Evolutionary conservation across 345 rosid species (phyloP), one percentile per base, ranked within the genome.

Genomic region (Brassica cretica): DNA sequence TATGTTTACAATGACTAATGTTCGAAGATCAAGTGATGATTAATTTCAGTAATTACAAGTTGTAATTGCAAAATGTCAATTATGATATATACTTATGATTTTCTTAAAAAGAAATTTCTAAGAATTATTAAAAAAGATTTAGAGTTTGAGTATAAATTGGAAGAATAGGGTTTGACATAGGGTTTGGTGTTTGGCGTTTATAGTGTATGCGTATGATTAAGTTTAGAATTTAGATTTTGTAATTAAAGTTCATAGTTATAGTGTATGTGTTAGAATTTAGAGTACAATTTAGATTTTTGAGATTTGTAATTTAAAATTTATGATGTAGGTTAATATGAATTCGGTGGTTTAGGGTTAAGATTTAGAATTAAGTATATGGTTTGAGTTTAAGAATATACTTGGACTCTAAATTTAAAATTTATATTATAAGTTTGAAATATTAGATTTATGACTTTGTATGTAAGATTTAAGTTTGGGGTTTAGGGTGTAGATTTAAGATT

Each of bases 381-480:
- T 35, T 35, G 39, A 35, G 8, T 35, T 35, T 35, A 6, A 35
- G 0, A 35, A 35, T 6, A 32, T 32, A 5, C 9, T 35, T 35
- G 9, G 39, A 35, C 9, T 35, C 39, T 30, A 8, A 35, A 7
- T 35, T 7, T 35, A 35, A 35, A 35, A 35, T 35, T 90, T 83
- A 95, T 30, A 30, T 4, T 30, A 30, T 30, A 30, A 30, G 33
- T 30, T 30, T 30, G 33, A 30, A 30, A 30, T 4, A 30, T 30
- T 30, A 30, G 33, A 5, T 30, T 30, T 30, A 30, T 30, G 33
- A 30, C 6, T 30, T 30, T 30, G 33, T 30, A 30, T 30, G 1
- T 30, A 30, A 5, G 33, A 5, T 30, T 30, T 30, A 30, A 30
- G 1, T 30, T 30, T 30, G 1, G 33, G 6, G 33, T 30, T 30